Base-by-base conservation (phyloP, 345 rosid genomes). In the Eutrema heterophyllum region DNA sequence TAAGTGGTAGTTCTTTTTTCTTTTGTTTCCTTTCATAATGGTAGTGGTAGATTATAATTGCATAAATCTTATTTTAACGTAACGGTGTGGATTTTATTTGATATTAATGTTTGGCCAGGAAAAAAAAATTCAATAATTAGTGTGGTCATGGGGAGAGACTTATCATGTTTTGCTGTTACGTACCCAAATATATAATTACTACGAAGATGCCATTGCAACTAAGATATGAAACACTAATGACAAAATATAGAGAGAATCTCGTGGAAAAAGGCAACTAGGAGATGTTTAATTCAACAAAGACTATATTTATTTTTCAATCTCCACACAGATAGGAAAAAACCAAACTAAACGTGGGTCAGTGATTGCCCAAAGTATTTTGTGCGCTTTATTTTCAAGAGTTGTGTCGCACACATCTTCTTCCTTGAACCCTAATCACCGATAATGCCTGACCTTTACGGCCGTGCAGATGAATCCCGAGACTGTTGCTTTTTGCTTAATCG, bases 311-410 rank as follows among this genome's bases (percentile, higher is more conserved):
- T 13, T 30, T 16, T 21, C 18, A 11, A 41, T 15, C 16, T 2
- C 6, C 29, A 40, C 5, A 12, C 14, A 30, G 29, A 35, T 33
- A 33, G 50, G 16, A 24, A 46, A 46, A 45, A n/a, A 9, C 14
- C 65, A 56, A 69, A 55, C 36, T 10, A 56, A 56, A 70, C 7
- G 58, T 58, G 67, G 58, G 67, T 70, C 49, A 30, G 58, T 36
- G 46, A 49, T 65, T 3, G 21, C 6, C 38, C 9, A 5, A 70
- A 40, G 24, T 21, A 21, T 21, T 21, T 21, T 21, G 24, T 21
- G 2, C 1, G 24, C 24, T 21, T 21, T 21, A 21, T 21, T 51
- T 35, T 51, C 27, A 33, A 51, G 56, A 51, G 56, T 48, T 16
- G 33, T 49, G 54, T 21, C 24, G 54, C 30, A 10, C 18, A 18